Evolutionary conservation across 2,329 filamentous ascomycete genomes (phyloP), one percentile per base, ranked within the genome.

Genomic region (Ploettnerulaceae sp.): DNA sequence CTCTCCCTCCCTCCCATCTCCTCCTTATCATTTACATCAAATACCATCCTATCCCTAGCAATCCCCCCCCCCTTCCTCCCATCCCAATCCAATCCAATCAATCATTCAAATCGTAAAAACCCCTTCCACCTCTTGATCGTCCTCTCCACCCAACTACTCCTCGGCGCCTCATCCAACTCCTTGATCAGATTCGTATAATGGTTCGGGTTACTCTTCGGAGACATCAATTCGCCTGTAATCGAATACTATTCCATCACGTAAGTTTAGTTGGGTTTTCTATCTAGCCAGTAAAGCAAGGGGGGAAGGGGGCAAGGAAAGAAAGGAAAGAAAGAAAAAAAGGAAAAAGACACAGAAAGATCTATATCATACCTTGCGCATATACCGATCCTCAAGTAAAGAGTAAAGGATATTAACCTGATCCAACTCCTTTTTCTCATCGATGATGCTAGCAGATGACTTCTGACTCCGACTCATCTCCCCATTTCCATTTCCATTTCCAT

Each of bases 81-180:
- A 17, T 15, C 8, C 22, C 35, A n/a, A 8, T 21, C 5, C 14
- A 14, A 22, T 7, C 7, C 37, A 31, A 45, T 11, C 17, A 4
- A 14, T 60, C 53, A 82, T 57, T 74, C 66, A 47, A 82, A 67
- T 49, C 81, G 70, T 50, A 85, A 72, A 64, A 81, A 71, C 8
- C 81, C 81, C 51, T 74, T 73, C 53, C 82, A 59, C 51, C 71
- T 71, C 60, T 82, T 76, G 50, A 69, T 65, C 39, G 79, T 49
- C 43, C 74, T 69, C 39, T 72, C 69, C 17, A 76, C 60, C 67
- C 72, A 79, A 6, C 72, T 73, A 47, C 81, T 67, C 31, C 68
- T 74, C 2, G 81, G 82, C 3, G 77, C 81, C 56, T 76, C 76
- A 26, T 84, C 76, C 18, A 86, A 71, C 62, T 86, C 82, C 43